A percentile compares a stretch with the other conserved stretches of the same genome.
Conservation (phyloP, 768 basidiomycete genomes). For the Grammothele lineata region DNA sequence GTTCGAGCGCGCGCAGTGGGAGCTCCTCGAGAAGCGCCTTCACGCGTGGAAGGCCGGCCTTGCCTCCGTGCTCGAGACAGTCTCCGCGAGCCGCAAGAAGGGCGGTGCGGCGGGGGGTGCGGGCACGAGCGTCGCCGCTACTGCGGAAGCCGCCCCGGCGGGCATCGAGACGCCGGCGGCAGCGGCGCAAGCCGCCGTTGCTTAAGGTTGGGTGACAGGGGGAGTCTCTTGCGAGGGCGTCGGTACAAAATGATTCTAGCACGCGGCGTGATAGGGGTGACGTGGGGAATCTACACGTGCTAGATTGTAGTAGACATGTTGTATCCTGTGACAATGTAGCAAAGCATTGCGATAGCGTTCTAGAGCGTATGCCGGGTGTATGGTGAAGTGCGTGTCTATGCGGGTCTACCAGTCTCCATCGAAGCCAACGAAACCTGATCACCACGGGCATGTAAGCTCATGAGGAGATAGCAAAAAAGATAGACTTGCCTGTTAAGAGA, state of each 20-base stretch:
- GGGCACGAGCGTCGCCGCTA: neutral
- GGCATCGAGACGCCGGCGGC: slow-evolving; percentile 8
- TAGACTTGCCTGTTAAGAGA: slow-evolving; percentile 60
- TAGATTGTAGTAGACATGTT: slow-evolving; percentile 13
- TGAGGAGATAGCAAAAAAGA: neutral
- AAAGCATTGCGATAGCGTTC: slow-evolving; percentile 6
- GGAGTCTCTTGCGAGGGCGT: too few relatives aligned
- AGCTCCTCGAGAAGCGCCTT: slow-evolving; percentile 66
- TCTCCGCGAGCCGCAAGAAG: slow-evolving; percentile 44
- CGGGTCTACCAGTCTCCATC: slow-evolving; percentile 71
- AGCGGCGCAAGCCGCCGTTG: slow-evolving; percentile 9
- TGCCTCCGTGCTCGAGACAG: slow-evolving; percentile 64
- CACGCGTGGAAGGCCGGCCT: slow-evolving; percentile 76
- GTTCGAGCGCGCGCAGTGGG: slow-evolving; percentile 80
- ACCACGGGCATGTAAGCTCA: neutral
- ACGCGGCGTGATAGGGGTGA: too few relatives aligned
- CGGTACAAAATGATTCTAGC: too few relatives aligned
- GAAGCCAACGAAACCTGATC: slow-evolving; percentile 73
- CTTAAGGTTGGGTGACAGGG: slow-evolving; percentile 2
- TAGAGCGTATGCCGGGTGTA: neutral
- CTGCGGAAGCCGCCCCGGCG: neutral
- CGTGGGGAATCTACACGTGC: slow-evolving; percentile 2
- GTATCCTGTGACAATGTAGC: slow-evolving; percentile 12
- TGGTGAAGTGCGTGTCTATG: neutral
- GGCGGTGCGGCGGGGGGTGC: slow-evolving; percentile 8